Conservation (phyloP, 192 early-diverging fungal species). For the Geranomyces michiganensis region DNA sequence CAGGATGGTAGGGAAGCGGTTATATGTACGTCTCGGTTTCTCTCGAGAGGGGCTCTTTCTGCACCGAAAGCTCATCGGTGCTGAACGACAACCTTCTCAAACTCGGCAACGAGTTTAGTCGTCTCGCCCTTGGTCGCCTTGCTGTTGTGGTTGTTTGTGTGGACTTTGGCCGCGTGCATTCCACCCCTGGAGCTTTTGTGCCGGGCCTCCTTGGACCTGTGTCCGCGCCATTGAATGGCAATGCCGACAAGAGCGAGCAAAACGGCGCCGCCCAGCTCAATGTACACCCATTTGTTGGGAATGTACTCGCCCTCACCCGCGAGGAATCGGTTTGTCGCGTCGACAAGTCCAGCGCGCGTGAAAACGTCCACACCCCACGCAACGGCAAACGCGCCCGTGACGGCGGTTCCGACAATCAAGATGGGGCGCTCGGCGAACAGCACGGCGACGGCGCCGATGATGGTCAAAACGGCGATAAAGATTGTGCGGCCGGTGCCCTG, state of each 20-base stretch:
- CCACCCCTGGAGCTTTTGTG: not conserved
- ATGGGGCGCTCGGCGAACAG: conserved; percentile 66
- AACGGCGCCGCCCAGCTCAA: conserved; percentile 72
- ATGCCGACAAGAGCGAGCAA: conserved; percentile 66
- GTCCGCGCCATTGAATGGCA: conserved; percentile 58
- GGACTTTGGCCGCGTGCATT: not conserved
- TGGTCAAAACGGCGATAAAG: conserved; percentile 65
- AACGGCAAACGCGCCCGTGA: conserved; percentile 80
- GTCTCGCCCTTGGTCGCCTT: not conserved
- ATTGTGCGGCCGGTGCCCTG: conserved; percentile 66
- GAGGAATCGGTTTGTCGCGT: conserved; percentile 61
- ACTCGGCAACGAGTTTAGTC: conserved; percentile 8
- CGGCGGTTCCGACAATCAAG: conserved; percentile 71
- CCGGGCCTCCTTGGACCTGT: not conserved
- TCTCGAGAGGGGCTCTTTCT: no score
- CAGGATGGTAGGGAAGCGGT: no score
- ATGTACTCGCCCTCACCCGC: conserved; percentile 47
- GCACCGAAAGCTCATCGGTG: no score
- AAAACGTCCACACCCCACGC: conserved; percentile 83
- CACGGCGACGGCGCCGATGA: conserved; percentile 66
- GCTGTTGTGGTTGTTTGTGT: not conserved
- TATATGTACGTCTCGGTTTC: no score
- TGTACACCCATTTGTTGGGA: conserved; percentile 57
- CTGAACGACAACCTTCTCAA: conserved; percentile 10
- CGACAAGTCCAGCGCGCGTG: conserved; percentile 71